Percentiles rank a stretch among this genome's conserved stretches.
Evolutionary conservation across 2,329 filamentous ascomycete genomes (phyloP).

Genomic region (Erysiphe pulchra): DNA sequence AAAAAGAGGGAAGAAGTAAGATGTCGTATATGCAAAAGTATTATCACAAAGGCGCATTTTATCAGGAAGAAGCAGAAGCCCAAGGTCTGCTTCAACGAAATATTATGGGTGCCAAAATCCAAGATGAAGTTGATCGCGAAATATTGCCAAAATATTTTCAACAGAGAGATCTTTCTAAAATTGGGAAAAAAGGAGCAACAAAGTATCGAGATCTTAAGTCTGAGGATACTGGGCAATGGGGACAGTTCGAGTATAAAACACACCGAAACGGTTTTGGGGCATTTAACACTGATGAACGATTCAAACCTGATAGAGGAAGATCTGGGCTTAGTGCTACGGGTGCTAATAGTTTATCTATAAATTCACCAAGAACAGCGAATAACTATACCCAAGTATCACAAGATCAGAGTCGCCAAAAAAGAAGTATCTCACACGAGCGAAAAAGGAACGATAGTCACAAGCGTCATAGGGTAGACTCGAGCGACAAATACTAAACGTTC

Average conservation of each 20-base stretch:
- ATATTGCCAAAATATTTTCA: constrained; percentile 77
- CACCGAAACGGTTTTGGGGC: constrained; percentile 13
- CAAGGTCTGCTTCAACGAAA: constrained; percentile 58
- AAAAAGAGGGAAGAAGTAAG: constrained; percentile 40
- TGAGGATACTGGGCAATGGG: constrained; percentile 84
- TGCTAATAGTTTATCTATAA: constrained; percentile 45
- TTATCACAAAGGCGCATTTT: constrained; percentile 92
- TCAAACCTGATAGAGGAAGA: constrained; percentile 30
- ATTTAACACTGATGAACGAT: constrained; percentile 35
- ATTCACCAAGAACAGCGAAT: constrained; percentile 21
- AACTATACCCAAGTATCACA: constrained; percentile 6
- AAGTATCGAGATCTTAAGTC: constrained; percentile 69
- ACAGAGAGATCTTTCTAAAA: constrained; percentile 74
- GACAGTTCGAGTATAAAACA: constrained; percentile 29
- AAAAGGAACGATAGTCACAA: constrained; percentile 32
- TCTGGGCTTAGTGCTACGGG: constrained; percentile 27
- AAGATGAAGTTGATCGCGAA: constrained; percentile 68
- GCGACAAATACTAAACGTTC: constrained; percentile 2
- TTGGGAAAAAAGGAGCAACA: constrained; percentile 77
- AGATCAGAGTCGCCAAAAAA: constrained; percentile 25
- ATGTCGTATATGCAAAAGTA: constrained; percentile 89
- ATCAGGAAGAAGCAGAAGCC: constrained; percentile 52
- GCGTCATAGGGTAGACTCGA: constrained; percentile 26
- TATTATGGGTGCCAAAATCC: constrained; percentile 62
- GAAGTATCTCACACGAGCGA: constrained; percentile 27